Base-by-base conservation (phyloP, 2,329 filamentous ascomycete species). In the Paradendryphiella salina region DNA sequence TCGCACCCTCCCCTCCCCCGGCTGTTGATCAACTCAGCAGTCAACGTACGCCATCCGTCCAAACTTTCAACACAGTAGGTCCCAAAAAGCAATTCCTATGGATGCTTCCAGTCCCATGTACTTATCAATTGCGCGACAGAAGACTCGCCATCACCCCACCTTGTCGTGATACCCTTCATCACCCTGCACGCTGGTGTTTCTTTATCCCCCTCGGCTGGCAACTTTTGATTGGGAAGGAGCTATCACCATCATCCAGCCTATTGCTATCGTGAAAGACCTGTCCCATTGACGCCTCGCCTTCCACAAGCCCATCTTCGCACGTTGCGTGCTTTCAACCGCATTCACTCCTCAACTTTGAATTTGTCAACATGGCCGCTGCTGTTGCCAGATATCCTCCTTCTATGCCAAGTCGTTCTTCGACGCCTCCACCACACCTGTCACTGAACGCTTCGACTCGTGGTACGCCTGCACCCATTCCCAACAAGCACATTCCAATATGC, bases 401-500 rank as follows among this genome's bases (percentile, higher is more conserved):
- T 38, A 66, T 75, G 54, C 66, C 66, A 26, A 56, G 57, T 35
- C 68, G 73, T 32, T 71, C 72, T 23, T 66, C 75, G 15, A 76
- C 75, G 26, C 73, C 83, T 36, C 79, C 82, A 29, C 75, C 82
- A 28, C 76, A 81, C 28, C 73, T 86, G 52, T 81, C 77, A 32
- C 76, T 87, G 58, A 85, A 85, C 67, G 80, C 80, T 11, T 78
- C 80, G 5, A 69, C 79, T 42, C 75, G 80, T 62, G 80, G 79
- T 38, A 79, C 81, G 5, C 82, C 83, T 14, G 77, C 88, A 5
- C 79, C 94, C 18, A 65, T 80, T 2, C 90, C 91, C 8, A 96
- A 96, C 76, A 96, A 94, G 74, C 90, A 96, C 74, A 80, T 96
- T 18, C 91, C 92, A n/a, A 78, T 87, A 62, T 96, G 90, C 74